phyloP scores from a whole-genome alignment of 805 yeast genomes.

The Kluyveromyces siamensis region DNA sequence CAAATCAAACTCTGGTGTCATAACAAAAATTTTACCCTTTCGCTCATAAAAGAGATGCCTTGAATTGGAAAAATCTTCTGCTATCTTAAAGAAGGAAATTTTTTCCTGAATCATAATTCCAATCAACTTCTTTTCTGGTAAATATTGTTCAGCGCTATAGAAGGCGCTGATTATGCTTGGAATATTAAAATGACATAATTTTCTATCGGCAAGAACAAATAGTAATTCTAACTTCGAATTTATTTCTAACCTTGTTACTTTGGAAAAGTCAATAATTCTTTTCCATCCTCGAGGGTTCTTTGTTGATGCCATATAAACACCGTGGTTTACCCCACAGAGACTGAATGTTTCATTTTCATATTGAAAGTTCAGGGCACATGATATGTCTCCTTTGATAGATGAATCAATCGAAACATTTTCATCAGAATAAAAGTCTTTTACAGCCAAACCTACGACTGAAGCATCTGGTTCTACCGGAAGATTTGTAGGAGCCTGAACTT shows the following conservation, averaged over 20 bases:
- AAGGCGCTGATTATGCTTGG: constrained; percentile 55
- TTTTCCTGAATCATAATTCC: constrained; percentile 45
- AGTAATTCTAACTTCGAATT: constrained; percentile 41
- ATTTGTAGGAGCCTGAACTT: constrained; percentile 38
- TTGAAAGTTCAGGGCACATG: constrained; percentile 38
- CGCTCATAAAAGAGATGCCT: constrained; percentile 48
- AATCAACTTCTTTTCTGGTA: constrained; percentile 29
- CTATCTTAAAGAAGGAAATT: constrained; percentile 56
- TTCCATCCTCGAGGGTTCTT: constrained; percentile 40
- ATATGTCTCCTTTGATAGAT: constrained; percentile 18
- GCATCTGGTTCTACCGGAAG: constrained; percentile 44
- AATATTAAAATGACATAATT: constrained; percentile 52
- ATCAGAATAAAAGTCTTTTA: constrained; percentile 26
- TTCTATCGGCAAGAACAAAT: constrained; percentile 49
- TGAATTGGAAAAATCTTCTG: constrained; percentile 54
- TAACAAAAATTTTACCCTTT: constrained; percentile 38
- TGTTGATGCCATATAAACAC: constrained; percentile 43
- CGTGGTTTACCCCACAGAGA: constrained; percentile 53
- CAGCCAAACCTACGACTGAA: constrained; percentile 42
- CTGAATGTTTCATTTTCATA: constrained; percentile 38
- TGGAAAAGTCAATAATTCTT: constrained; percentile 41
- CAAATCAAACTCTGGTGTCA: constrained; percentile 29
- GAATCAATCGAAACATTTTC: constrained; percentile 5
- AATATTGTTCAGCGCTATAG: constrained; percentile 32
- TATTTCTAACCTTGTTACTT: constrained; percentile 49